Evolutionary conservation across 1,139 yeast genomes (phyloP).

Genomic region (Ashbya aceris): DNA sequence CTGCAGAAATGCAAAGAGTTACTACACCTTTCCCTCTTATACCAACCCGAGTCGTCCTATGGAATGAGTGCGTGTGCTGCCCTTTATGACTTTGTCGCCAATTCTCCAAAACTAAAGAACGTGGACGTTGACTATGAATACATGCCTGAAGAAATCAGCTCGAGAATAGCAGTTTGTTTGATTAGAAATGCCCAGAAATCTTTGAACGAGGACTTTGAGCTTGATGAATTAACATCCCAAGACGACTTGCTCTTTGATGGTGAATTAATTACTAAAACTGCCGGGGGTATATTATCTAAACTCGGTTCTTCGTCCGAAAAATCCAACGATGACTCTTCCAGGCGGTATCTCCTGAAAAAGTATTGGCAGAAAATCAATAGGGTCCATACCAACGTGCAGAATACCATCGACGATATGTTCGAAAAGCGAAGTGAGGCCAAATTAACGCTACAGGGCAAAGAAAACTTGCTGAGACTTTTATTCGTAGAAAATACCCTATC

Average conservation of each 20-base stretch:
- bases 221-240: slow-evolving; percentile 28
- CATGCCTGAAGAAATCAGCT: slow-evolving; percentile 61
- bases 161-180: slow-evolving; percentile 70
- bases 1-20: slow-evolving; percentile 60
- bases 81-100: slow-evolving; percentile 60
- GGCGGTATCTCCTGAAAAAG: slow-evolving; percentile 34
- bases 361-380: slow-evolving; percentile 44
- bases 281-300: slow-evolving; percentile 46
- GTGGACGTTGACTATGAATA: slow-evolving; percentile 65
- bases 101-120: slow-evolving; percentile 53
- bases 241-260: slow-evolving; percentile 48
- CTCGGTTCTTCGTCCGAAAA: slow-evolving; percentile 17
- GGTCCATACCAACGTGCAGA: slow-evolving; percentile 49
- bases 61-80: slow-evolving; percentile 55
- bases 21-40: slow-evolving; percentile 68
- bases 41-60: slow-evolving; percentile 28
- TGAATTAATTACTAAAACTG: slow-evolving; percentile 53
- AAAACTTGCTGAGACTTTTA: slow-evolving; percentile 53
- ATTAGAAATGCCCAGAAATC: slow-evolving; percentile 73
- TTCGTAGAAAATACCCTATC: slow-evolving; percentile 57
- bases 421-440: slow-evolving; percentile 48
- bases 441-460: slow-evolving; percentile 58
- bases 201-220: slow-evolving; percentile 36
- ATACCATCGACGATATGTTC: slow-evolving; percentile 52
- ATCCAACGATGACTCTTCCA: slow-evolving; percentile 31